Base-by-base conservation (phyloP, 2,329 filamentous ascomycete genomes). In the Xylaria sp. region DNA sequence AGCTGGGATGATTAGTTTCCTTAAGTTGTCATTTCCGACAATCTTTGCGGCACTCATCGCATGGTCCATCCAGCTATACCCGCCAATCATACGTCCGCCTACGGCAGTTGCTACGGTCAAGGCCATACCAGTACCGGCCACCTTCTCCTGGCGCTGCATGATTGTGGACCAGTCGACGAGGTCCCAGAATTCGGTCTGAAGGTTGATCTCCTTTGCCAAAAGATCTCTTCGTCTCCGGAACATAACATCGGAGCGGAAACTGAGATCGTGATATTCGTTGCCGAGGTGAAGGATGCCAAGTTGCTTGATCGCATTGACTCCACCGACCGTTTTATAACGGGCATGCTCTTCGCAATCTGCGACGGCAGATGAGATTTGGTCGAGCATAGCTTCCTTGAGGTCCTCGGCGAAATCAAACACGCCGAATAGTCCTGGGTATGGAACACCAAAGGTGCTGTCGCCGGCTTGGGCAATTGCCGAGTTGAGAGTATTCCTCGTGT, bases 351-450 rank as follows among this genome's bases (percentile, higher is more conserved):
- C 95, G 72, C 92, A 97, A 37, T 83, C 79, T 3, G 84, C 83
- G 8, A 98, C 93, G 0, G 92, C 89, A 8, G 89, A 85, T 2
- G 93, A 87, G 49, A 99, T 94, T 70, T 94, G 89, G 21, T 93
- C 88, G 14, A 99, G 83, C 89, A 99, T 98, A 3, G 93, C 94
- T 66, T 90, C 84, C 77, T 96, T 96, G 66, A 98, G 82, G 64
- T 96, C 92, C 67, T 99, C 95, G 2, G 95, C 95, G 74, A 96
- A 99, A 68, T 93, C 86, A 79, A 96, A 97, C 1, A 90, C 92
- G 42, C 86, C 87, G 67, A 96, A 88, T 4, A 98, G 76, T 28
- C 95, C 95, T 2, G 92, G 92, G 72, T 99, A 99, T 15, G 89
- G 84, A 15, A 99, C 89, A 43, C 92, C 90, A 37, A 96, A 87